A percentile compares a stretch with the other conserved stretches of the same genome.
phyloP scores from a whole-genome alignment of 345 rosid species.

The Citrus maxima region DNA sequence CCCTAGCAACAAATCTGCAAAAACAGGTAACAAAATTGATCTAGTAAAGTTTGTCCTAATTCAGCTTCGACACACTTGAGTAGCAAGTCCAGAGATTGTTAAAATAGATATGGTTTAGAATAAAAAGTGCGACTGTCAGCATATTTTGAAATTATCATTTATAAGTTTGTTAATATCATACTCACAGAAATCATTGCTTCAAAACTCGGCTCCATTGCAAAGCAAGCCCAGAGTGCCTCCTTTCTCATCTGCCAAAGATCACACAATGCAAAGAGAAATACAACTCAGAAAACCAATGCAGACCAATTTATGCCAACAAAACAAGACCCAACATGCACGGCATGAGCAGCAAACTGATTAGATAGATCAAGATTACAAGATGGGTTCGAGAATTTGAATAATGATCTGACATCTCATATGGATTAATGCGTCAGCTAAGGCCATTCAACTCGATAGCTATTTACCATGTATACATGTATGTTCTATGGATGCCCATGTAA shows the following conservation, averaged over 20 bases:
- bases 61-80: neutral
- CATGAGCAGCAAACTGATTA: neutral
- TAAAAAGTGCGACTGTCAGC: neutral
- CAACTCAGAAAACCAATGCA: neutral
- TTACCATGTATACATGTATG: neutral
- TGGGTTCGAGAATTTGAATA: neutral
- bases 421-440: neutral
- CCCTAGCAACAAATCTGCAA: neutral
- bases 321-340: neutral
- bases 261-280: neutral
- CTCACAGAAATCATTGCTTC: conserved; percentile 87
- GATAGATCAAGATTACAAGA: neutral
- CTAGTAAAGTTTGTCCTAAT: neutral
- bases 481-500: neutral
- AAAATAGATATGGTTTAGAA: neutral
- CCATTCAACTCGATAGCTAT: neutral
- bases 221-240: conserved; percentile 90
- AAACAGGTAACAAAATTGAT: neutral
- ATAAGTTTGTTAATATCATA: neutral
- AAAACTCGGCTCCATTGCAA: conserved; percentile 78
- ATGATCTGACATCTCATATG: neutral
- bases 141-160: neutral
- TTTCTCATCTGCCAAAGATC: conserved; percentile 65
- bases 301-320: neutral
- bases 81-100: neutral